These are phyloP conservation scores for Candida quercuum DNA, from an alignment of 805 yeast species.

Conservation along the genomic window DNA sequence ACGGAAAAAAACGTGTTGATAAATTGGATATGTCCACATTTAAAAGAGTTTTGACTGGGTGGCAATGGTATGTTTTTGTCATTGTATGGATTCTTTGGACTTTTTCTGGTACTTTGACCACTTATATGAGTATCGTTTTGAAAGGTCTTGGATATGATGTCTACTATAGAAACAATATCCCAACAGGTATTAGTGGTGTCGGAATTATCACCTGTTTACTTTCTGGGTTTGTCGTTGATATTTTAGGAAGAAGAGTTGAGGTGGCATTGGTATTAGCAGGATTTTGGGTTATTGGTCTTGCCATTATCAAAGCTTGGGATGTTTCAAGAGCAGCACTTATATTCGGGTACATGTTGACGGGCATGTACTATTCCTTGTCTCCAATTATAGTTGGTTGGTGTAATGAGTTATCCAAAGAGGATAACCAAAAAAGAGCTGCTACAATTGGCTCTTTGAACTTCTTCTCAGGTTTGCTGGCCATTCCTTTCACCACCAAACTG, in stretches of 20 bases:
- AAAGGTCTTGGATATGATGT: conserved; percentile 18
- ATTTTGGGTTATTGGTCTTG: conserved; percentile 14
- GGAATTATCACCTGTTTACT: conserved; percentile 14
- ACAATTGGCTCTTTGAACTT: conserved; percentile 20
- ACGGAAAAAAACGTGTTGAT: conserved; percentile 14
- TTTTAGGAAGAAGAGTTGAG: conserved; percentile 15
- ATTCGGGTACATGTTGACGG: conserved; percentile 12
- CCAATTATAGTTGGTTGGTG: conserved; percentile 20
- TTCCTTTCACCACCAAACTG: conserved; percentile 12
- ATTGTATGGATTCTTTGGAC: conserved; percentile 12
- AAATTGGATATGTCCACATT: conserved; percentile 10
- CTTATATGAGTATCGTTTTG: conserved; percentile 14
- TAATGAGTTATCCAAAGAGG: conserved; percentile 20
- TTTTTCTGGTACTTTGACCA: conserved; percentile 7
- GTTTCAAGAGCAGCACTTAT: conserved; percentile 14
- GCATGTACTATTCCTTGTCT: conserved; percentile 13
- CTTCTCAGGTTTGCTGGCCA: conserved; percentile 11
- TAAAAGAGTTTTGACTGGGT: conserved; percentile 14
- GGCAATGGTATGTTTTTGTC: conserved; percentile 19
- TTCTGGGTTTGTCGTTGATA: conserved; percentile 16
- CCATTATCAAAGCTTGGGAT: conserved; percentile 12
- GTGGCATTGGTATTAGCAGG: conserved; percentile 4
- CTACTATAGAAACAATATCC: conserved; percentile 20
- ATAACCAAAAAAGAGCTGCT: conserved; percentile 20
- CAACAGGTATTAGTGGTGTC: conserved; percentile 15